Evolutionary conservation across 2,329 filamentous ascomycete genomes (phyloP), one percentile per base, ranked within the genome.

Genomic region (Ophiostoma quercus): DNA sequence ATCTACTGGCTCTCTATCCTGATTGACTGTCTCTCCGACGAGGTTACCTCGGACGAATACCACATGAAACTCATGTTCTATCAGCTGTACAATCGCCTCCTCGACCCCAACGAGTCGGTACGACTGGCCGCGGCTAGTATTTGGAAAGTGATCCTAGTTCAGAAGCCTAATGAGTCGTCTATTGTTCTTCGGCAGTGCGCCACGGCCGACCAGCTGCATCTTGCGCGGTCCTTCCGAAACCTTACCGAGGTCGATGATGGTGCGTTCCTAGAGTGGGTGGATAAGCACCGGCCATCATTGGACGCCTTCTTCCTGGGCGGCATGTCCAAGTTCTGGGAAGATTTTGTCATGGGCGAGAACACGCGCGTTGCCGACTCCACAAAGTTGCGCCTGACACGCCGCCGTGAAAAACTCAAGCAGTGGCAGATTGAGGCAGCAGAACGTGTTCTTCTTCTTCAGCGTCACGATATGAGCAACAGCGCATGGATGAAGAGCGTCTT

Each of bases 401-500:
- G 96, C 60, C 91, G 89, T 76, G 95, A 98, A 22, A 92, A 87
- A 74, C 83, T 99, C 5, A 92, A 87, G 76, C 84, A 88, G 71
- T 97, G 94, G 94, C 87, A 91, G 60, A 79, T 84, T 1, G 90
- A 94, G 73, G 88, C 89, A 67, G 79, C 87, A 4, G 84, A 85
- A 29, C 85, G 85, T 11, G 91, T 96, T 22, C 91, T 90, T 73
- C 83, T 90, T 19, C 85, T 94, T 71, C 84, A 90, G 69, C 88
- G 88, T n/a, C 94, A 98, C 76, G 92, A 97, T 75, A 88, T 91
- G 73, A 91, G 92, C 0, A 94, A 95, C 70, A 90, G 87, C 57
- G 90, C 94, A 71, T 99, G 94, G 95, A 91, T 94, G 82, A 92
- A 94, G 75, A 98, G 97, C 75, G 97, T 99, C 57, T 95, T 94